These are phyloP conservation scores for Boletellus ananas DNA, from an alignment of 768 basidiomycete genomes.

Conservation along the genomic window DNA sequence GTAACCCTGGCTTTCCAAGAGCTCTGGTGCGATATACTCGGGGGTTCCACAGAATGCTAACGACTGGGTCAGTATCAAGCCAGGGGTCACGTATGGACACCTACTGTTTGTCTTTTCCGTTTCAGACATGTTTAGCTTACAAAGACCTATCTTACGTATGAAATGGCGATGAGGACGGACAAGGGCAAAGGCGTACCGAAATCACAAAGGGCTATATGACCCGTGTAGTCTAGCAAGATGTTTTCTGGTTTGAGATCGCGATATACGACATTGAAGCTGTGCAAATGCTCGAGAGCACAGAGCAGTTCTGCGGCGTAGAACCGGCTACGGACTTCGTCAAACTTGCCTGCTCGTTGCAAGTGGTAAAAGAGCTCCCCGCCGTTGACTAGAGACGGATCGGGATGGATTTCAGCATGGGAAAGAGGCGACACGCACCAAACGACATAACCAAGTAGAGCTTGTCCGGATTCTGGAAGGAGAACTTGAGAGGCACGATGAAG, in stretches of 20 bases:
- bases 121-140: constrained; percentile 96
- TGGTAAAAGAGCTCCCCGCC: constrained; percentile 99
- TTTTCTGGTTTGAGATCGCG: constrained; percentile 98
- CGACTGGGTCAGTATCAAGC: constrained; percentile 5
- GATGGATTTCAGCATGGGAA: not conserved
- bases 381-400: constrained; percentile 56
- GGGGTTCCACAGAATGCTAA: constrained; percentile 97
- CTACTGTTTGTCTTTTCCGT: constrained; percentile 96
- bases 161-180: not conserved
- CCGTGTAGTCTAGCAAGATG: constrained; percentile 94
- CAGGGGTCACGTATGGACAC: not conserved
- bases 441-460: constrained; percentile 98
- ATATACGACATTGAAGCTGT: constrained; percentile 97
- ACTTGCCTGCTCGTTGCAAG: constrained; percentile 92
- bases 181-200: constrained; percentile 53
- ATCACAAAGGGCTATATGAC: constrained; percentile 96
- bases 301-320: constrained; percentile 99
- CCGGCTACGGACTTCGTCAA: constrained; percentile 87
- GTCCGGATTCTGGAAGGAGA: constrained; percentile 97
- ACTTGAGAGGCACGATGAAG: constrained; percentile 98
- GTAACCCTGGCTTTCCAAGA: constrained; percentile 94
- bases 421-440: constrained; percentile 57
- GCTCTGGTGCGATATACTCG: constrained; percentile 97
- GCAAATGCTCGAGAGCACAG: constrained; percentile 91
- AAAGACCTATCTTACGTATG: constrained; percentile 50